These are phyloP conservation scores for Diaporthe sp. DNA, from an alignment of 2,329 filamentous ascomycete genomes.

Conservation along the genomic window DNA sequence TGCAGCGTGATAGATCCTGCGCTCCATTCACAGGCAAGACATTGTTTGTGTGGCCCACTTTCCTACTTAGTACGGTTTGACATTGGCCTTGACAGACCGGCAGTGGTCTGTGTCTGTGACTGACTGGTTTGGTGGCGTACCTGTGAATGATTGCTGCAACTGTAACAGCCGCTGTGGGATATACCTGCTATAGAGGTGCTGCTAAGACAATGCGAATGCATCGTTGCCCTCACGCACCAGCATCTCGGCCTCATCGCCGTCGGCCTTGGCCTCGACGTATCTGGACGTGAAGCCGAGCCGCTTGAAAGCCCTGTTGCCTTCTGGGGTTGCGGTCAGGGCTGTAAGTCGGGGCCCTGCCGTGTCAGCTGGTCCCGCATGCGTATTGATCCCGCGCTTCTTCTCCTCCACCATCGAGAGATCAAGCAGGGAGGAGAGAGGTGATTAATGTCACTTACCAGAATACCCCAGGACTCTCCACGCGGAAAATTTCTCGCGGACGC, in stretches of 20 bases:
- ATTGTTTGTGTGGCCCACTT: too few relatives aligned
- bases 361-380: neutral
- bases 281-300: slow-evolving; percentile 29
- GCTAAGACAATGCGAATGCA: neutral
- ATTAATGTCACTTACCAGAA: slow-evolving; percentile 24
- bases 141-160: neutral
- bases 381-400: too few relatives aligned
- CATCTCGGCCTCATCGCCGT: slow-evolving; percentile 27
- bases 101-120: neutral
- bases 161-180: too few relatives aligned
- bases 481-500: neutral
- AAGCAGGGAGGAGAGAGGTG: neutral
- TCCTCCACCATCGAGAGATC: neutral
- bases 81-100: too few relatives aligned
- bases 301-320: slow-evolving; percentile 34
- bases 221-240: slow-evolving; percentile 28
- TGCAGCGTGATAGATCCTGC: neutral
- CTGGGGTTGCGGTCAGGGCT: slow-evolving; percentile 34
- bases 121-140: too few relatives aligned
- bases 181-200: neutral
- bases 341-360: neutral
- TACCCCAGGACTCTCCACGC: slow-evolving; percentile 29
- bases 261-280: slow-evolving; percentile 10
- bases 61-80: neutral
- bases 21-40: neutral